Evolutionary conservation across 1,139 yeast genomes (phyloP), one percentile per base, ranked within the genome.

Genomic region (Starmera stellimalicola): DNA sequence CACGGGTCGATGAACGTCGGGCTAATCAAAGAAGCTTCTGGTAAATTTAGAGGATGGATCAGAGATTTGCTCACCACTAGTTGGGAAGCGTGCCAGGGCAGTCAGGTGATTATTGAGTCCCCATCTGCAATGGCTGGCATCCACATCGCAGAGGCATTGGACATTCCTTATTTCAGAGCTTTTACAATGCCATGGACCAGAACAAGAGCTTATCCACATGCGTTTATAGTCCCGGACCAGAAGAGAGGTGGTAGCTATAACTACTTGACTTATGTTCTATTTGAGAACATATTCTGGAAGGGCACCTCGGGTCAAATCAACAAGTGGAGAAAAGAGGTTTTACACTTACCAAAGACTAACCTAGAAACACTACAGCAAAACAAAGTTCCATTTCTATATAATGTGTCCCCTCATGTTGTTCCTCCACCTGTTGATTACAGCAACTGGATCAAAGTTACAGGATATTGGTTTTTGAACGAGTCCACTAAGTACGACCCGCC

Each of bases 181-280:
- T 91, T 88, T 51, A 91, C 97, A 0, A 88, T 88, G 97, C 97
- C 97, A 0, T 88, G 97, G 97, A 84, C 96, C 0, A 63, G 95
- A 45, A 88, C 97, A 0, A 68, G 94, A 43, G 94, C 95, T 0
- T 88, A 88, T 52, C 96, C 96, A 1, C 96, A 88, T 62, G 97
- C 97, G 0, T 87, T 88, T 45, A 77, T 88, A 48, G 95, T 85
- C 5, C 96, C 97, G 0, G 96, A 85, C 39, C 94, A 82, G 54
- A 84, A 81, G 51, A 73, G 81, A 55, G 95, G 96, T 7, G 95
- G 96, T 2, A 79, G 91, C 5, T 88, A 88, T 58, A 88, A 88
- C 52, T 84, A 84, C 50, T 63, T 91, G 58, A 87, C 97, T 0
- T 94, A 91, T 57, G 88, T 85, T 3, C 71, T 88, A 61, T 88